Evolutionary conservation across 345 rosid species (phyloP), one percentile per base, ranked within the genome.

Genomic region (Salix exigua): DNA sequence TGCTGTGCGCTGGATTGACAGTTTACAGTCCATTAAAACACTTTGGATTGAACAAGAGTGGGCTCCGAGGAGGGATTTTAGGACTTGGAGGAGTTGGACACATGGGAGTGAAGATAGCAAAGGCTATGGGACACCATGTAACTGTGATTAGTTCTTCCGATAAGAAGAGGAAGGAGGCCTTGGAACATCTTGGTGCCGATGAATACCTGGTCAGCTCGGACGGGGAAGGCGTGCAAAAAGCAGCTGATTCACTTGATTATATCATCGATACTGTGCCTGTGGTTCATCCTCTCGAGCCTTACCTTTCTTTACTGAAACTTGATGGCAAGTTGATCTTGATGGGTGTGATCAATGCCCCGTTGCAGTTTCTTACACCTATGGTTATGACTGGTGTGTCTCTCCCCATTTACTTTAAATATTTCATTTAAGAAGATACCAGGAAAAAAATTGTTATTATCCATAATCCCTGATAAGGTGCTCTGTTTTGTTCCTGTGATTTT

Each of bases 71-170:
- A 78, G 97, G 91, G 4, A 88, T 95, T 30, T 58, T 95, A 77
- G 99, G 99, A 68, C 88, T 95, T 65, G 98, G 99, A 72, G 99
- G 99, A 71, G 99, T 91, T 5, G 99, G 99, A 2, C 99, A 95
- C 86, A 91, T 95, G 97, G 99, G 98, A 38, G 97, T 95, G 88
- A 88, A 86, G 77, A 91, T 95, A 68, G 97, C 99, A 2, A 95
- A 95, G 81, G 97, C 97, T 75, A 89, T 90, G 96, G 98, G 97
- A 70, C 99, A 95, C 81, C 97, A 91, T 74, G 90, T 95, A 8
- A 95, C 96, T 0, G 98, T 95, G 70, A 91, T 95, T 16, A 95
- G 98, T 89, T 95, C 99, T 55, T 93, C 99, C 17, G 89, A 90
- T 60, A 93, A 88, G 92, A 95, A 95, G 81, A 88, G 80, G 83